Evolutionary conservation across 768 basidiomycete species (phyloP), one percentile per base, ranked within the genome.

Genomic region (Aureoboletus auriporus): DNA sequence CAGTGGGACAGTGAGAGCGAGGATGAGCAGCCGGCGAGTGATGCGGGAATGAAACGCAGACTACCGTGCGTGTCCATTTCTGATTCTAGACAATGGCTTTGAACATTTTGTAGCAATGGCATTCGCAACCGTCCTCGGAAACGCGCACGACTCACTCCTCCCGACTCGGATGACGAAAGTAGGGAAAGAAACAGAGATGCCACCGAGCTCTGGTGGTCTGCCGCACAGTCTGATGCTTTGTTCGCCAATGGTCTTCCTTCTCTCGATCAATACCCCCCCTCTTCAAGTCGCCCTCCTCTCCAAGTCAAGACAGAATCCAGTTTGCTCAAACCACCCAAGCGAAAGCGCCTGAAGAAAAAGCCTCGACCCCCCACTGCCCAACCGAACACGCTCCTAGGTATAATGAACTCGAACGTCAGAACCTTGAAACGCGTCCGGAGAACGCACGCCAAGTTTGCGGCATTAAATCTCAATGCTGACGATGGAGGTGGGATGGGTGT

Each of bases 401-500:
- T 83, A 45, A 89, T 92, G 83, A 89, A 86, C 62, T 71, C 71
- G 44, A 92, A 92, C 59, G 80, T 92, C 49, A 79, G 75, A 54
- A 86, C 86, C 3, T 76, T 91, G 69, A 80, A 83, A 49, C 77
- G 84, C 23, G 76, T 92, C 28, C 74, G 87, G 45, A 77, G 79
- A 52, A 88, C 84, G 0, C 87, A 93, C 60, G 71, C 78, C 49
- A 85, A 83, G 58, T 84, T 89, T 54, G 73, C 80, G 0, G 78
- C 82, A 8, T 63, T 92, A 42, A 71, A 69, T 17, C 53, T 65
- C 28, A 66, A 69, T 39, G 13, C 61, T 35, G 67, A 69, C 33
- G 67, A 70, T 16, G 58, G 70, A 52, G 59, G 71, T 35, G 66
- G 65, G 13, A 61, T 62, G 45, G 65, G 65, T 33, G 57, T 63